phyloP scores from a whole-genome alignment of 1,284 basidiomycete species.

The Rhodotorula sp. region DNA sequence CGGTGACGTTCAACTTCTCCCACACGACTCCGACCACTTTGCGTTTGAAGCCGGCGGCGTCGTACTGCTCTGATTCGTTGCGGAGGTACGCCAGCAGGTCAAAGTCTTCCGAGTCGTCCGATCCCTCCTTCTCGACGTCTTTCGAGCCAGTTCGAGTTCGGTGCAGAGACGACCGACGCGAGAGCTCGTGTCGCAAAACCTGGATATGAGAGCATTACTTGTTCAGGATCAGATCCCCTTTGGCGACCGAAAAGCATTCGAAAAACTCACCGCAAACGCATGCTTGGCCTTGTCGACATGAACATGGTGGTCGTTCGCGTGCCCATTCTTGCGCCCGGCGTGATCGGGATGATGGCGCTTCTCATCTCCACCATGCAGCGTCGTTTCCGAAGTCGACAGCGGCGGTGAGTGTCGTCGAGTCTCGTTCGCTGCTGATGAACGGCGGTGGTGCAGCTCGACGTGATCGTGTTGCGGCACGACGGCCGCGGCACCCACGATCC shows the following conservation, averaged over 20 bases:
- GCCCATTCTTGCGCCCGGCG: background rate
- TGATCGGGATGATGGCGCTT: background rate
- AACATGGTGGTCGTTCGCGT: background rate
- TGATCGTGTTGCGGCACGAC: too few species aligned
- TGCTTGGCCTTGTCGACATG: background rate
- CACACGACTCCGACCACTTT: constrained; percentile 78
- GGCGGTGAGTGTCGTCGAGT: too few species aligned
- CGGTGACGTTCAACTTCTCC: constrained; percentile 56
- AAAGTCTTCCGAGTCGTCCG: constrained; percentile 52
- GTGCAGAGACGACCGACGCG: constrained; percentile 25
- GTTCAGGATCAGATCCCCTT: constrained; percentile 26
- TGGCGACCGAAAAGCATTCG: too few species aligned
- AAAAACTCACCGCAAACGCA: background rate
- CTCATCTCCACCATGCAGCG: background rate
- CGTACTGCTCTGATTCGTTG: constrained; percentile 58
- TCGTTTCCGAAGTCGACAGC: background rate
- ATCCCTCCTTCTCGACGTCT: constrained; percentile 36
- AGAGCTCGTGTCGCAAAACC: constrained; percentile 21
- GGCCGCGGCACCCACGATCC: too few species aligned
- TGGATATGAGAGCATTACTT: background rate
- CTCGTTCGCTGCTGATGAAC: too few species aligned
- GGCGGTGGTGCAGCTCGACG: too few species aligned
- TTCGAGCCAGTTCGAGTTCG: constrained; percentile 38
- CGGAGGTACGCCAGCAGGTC: constrained; percentile 73
- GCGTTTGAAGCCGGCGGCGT: constrained; percentile 70